Conservation (phyloP, 208 protist species). For the Wallacemonas sp. region DNA sequence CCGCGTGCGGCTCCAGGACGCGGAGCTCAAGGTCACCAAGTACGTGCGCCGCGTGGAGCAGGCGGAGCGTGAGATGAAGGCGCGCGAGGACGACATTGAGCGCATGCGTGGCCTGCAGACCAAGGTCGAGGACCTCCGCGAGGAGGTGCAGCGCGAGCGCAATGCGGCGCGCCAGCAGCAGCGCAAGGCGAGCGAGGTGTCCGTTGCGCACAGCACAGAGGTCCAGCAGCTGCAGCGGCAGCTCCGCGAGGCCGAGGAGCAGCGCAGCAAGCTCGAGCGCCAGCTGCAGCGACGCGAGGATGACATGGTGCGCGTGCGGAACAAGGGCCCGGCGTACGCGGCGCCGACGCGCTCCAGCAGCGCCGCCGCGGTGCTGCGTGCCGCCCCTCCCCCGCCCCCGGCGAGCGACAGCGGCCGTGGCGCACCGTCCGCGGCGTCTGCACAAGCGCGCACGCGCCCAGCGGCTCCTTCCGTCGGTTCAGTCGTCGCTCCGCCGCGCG, state of each 20-base stretch:
- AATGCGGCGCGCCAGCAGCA: conserved; percentile 34
- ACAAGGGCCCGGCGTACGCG: neutral
- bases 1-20: conserved; percentile 41
- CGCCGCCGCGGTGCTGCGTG: neutral
- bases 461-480: too few species aligned
- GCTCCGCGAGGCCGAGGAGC: conserved; percentile 35
- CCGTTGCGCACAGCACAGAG: conserved; percentile 48
- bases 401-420: too few species aligned
- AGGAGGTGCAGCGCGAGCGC: conserved; percentile 53
- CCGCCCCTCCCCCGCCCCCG: neutral
- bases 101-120: conserved; percentile 43
- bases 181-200: conserved; percentile 32
- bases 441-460: too few species aligned
- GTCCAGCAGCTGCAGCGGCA: conserved; percentile 49
- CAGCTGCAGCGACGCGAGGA: conserved; percentile 39
- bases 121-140: conserved; percentile 39
- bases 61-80: conserved; percentile 32
- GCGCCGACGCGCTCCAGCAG: neutral
- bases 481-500: neutral
- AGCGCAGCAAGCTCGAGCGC: conserved; percentile 32
- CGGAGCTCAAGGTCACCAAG: conserved; percentile 40
- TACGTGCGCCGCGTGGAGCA: conserved; percentile 45
- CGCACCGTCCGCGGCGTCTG: too few species aligned
- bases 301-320: conserved; percentile 33
- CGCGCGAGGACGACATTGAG: conserved; percentile 26